Evolutionary conservation across 306 rosid genomes (phyloP).

Genomic region (Prunus fruticosa): DNA sequence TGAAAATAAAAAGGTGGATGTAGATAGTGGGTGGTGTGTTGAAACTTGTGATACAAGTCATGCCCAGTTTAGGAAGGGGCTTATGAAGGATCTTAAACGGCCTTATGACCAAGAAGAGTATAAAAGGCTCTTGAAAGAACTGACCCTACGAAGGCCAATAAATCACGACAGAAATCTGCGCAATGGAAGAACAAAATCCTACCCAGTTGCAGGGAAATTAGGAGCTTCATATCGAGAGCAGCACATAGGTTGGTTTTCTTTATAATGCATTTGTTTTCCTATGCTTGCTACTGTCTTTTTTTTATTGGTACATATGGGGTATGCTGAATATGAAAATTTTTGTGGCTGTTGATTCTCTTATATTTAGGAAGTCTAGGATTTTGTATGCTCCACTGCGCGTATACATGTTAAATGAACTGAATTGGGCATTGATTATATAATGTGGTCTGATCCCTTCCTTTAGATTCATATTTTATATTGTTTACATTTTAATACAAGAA

Average conservation of each 20-base stretch:
- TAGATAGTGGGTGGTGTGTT: constrained; percentile 8
- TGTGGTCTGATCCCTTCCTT: neutral
- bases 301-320: neutral
- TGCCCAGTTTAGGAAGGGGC: constrained; percentile 49
- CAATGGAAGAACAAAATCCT: constrained; percentile 22
- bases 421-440: neutral
- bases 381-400: neutral
- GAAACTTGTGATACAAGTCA: constrained; percentile 10
- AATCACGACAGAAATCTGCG: constrained; percentile 35
- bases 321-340: neutral
- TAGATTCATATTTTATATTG: neutral
- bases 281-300: neutral
- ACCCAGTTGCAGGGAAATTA: constrained; percentile 3
- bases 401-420: neutral
- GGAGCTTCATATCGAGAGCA: constrained; percentile 48
- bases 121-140: constrained; percentile 9
- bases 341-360: neutral
- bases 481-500: neutral
- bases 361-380: neutral
- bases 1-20: constrained; percentile 27
- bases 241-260: constrained; percentile 50
- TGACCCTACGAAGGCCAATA: constrained; percentile 11
- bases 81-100: constrained; percentile 47
- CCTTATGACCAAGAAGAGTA: constrained; percentile 53
- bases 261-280: neutral